Base-by-base conservation (phyloP, 257 asterid species). In the Solanum dulcamara region DNA sequence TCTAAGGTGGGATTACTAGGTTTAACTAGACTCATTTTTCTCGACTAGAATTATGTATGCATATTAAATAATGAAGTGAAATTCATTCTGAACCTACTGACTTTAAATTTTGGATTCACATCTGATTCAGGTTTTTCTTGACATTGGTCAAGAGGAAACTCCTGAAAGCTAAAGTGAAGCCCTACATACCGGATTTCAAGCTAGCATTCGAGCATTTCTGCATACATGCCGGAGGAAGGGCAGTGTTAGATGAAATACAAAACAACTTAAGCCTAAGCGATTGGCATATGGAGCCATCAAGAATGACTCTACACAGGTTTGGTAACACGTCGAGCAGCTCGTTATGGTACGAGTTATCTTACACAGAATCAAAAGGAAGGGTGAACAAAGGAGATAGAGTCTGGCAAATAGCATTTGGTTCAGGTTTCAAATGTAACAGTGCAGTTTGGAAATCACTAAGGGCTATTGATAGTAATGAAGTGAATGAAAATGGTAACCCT, bases 251-350 rank as follows among this genome's bases (percentile, higher is more conserved):
- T 7, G 92, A 87, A 40, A 60, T 93, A 64, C 90, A 87, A 87
- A 91, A 90, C 84, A 93, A 91, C 75, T 40, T 93, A 11, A 87
- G 85, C 33, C 87, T 93, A 3, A 80, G 80, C 3, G 90, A 72
- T 1, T 89, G 84, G 74, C 92, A 91, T 60, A 87, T 93, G 97
- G 97, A 93, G 85, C 90, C 97, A 0, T 88, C 97, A 3, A 85
- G 90, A 67, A 92, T 91, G 95, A 93, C 97, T 11, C 88, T 92
- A 33, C 91, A 91, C 55, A 86, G 93, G 28, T 93, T 92, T 44
- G 97, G 97, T 14, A 93, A 93, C 81, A 91, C 95, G 15, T 93
- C 96, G 0, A 92, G 93, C 71, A 91, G 94, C 26, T 91, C 94
- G 0, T 18, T 91, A 44, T 93, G 94, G 96, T 93, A 93, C 15